A percentile compares a stretch with the other conserved stretches of the same genome.
phyloP scores from a whole-genome alignment of 2,329 filamentous ascomycete genomes.

The Aspergillus sp. region DNA sequence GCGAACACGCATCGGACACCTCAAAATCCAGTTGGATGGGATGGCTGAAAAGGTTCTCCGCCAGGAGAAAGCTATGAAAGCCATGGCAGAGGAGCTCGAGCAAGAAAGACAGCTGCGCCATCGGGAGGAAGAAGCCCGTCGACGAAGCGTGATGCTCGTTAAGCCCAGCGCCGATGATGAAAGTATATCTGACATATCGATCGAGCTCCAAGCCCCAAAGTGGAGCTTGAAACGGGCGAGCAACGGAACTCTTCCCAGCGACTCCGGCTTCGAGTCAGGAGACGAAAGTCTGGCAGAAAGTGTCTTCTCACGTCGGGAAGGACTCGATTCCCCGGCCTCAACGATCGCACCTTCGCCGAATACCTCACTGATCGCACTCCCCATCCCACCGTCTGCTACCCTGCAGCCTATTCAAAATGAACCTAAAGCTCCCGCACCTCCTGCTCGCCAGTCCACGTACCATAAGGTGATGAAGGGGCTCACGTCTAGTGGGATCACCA shows the following conservation, averaged over 20 bases:
- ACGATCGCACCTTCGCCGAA: conserved; percentile 44
- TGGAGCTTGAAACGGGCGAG: conserved; percentile 44
- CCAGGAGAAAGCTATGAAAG: conserved; percentile 61
- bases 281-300: conserved; percentile 57
- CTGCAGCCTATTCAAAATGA: conserved; percentile 39
- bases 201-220: conserved; percentile 40
- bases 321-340: conserved; percentile 39
- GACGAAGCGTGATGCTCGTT: conserved; percentile 38
- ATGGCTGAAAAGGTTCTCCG: conserved; percentile 61
- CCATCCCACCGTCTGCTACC: conserved; percentile 37
- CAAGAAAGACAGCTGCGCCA: conserved; percentile 47
- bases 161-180: conserved; percentile 38
- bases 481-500: conserved; percentile 38
- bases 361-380: conserved; percentile 38
- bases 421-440: conserved; percentile 26
- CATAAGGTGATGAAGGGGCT: conserved; percentile 51
- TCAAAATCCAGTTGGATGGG: conserved; percentile 65
- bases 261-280: conserved; percentile 65
- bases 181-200: conserved; percentile 35
- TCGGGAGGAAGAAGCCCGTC: conserved; percentile 45
- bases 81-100: conserved; percentile 54
- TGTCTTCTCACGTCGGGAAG: conserved; percentile 49
- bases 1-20: conserved; percentile 59
- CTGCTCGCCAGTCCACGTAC: conserved; percentile 41
- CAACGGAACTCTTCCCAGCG: conserved; percentile 50